phyloP scores from a whole-genome alignment of 805 yeast species.

The Nakazawaea pomicola region DNA sequence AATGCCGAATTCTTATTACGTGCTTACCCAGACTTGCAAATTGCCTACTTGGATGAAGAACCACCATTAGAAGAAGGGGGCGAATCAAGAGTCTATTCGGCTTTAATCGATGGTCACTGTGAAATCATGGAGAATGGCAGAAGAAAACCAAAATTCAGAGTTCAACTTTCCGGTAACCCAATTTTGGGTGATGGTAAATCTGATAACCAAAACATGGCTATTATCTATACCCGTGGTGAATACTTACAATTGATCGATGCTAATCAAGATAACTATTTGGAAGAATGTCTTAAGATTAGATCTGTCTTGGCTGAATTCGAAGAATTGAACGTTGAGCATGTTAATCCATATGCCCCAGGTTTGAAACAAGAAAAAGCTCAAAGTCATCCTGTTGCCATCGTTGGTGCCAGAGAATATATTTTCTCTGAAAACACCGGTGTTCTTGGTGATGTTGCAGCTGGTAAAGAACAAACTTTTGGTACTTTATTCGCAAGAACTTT shows the following conservation, averaged over 20 bases:
- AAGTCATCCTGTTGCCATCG: constrained; percentile 71
- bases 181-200: constrained; percentile 87
- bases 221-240: constrained; percentile 80
- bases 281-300: constrained; percentile 80
- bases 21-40: constrained; percentile 81
- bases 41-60: constrained; percentile 93
- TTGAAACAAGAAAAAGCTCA: constrained; percentile 50
- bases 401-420: constrained; percentile 84
- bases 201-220: constrained; percentile 79
- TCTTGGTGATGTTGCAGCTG: constrained; percentile 86
- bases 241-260: constrained; percentile 83
- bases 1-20: constrained; percentile 76
- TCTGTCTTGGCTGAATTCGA: constrained; percentile 80
- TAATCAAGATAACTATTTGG: constrained; percentile 80
- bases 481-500: constrained; percentile 79
- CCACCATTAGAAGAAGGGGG: constrained; percentile 69
- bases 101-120: constrained; percentile 78
- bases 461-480: constrained; percentile 87
- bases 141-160: constrained; percentile 72
- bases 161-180: constrained; percentile 78
- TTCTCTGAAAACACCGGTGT: constrained; percentile 85
- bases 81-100: constrained; percentile 68
- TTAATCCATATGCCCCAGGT: constrained; percentile 76
- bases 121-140: constrained; percentile 67
- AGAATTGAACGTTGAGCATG: constrained; percentile 69